Evolutionary conservation across 192 early-diverging fungal species (phyloP), one percentile per base, ranked within the genome.

Genomic region (Oehlia diaphana): DNA sequence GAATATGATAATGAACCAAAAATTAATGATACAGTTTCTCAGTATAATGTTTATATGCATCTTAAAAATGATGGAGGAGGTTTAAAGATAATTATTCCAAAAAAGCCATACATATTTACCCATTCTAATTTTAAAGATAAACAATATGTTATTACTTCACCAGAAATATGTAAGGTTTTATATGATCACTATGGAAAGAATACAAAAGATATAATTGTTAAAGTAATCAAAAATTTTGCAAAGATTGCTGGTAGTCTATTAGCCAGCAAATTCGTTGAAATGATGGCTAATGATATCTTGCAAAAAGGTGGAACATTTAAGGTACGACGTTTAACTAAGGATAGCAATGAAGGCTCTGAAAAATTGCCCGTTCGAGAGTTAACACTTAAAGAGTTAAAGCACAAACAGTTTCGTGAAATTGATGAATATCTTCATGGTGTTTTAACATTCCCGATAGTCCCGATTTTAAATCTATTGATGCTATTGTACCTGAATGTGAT

Each of bases 1-100:
- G 58, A 74, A 74, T 74, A 74, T 74, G 16, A 74, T 63, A 19
- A 74, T 31, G 72, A 74, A 16, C 72, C 39, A 33, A 31, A 73
- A 31, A 28, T 73, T 58, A 8, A 31, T 33, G 16, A 58, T 44
- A 19, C 47, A 44, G 21, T 70, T 37, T 44, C 21, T 47, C 37
- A 70, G 42, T 58, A 50, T 73, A 2, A 58, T 72, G 70, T 23
- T 72, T 72, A 47, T 47, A 39, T 12, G 7, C 28, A 72, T 14
- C 70, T 50, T 72, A 50, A 21, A 72, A 72, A 50, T 33, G 28
- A 58, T 13, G 4, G 28, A 7, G 14, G 5, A 58, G 19, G 35
- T 9, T 73, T 61, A 58, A 53, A 1, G 49, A 73, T 16, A 50
- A 73, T 19, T 61, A 61, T 73, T 73, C 50, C 1, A 31, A 26